Base-by-base conservation (phyloP, 2,329 filamentous ascomycete species). In the Sporothrix sp. region DNA sequence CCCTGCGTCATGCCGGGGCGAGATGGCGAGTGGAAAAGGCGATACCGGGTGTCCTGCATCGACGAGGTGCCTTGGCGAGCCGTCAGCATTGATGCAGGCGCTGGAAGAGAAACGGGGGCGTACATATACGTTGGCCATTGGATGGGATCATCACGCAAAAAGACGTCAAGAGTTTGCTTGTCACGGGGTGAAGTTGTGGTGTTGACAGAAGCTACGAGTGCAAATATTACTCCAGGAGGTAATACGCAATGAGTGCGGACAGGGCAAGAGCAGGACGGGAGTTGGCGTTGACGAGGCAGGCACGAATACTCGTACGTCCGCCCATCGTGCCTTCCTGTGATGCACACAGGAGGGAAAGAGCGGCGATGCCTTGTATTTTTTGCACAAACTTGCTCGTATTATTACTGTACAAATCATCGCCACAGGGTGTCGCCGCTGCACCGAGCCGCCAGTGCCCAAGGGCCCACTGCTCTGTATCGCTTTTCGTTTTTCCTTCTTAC, bases 11-110 rank as follows among this genome's bases (percentile, higher is more conserved):
- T 50, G 39, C 48, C n/a, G 23, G 16, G 21, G 18, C 23, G 14
- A 32, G 39, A 50, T 36, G 48, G 25, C 30, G 32, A 43, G 20
- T 36, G 37, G 37, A 37, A 27, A 49, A 50, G 38, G 38, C 48
- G 30, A 42, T 30, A 50, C 11, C 37, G 20, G 20, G n/a, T n/a
- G n/a, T n/a, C n/a, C n/a, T n/a, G n/a, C n/a, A n/a, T n/a, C n/a
- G n/a, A n/a, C n/a, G n/a, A n/a, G n/a, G n/a, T n/a, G n/a, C n/a
- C n/a, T n/a, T n/a, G n/a, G n/a, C n/a, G n/a, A n/a, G n/a, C n/a
- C n/a, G n/a, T n/a, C n/a, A n/a, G n/a, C n/a, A n/a, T n/a, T n/a
- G n/a, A n/a, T n/a, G n/a, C n/a, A n/a, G n/a, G n/a, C n/a, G n/a
- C n/a, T n/a, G n/a, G n/a, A n/a, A n/a, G n/a, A n/a, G n/a, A n/a